Evolutionary conservation across 768 basidiomycete species (phyloP).

Genomic region (Auricularia sp.): DNA sequence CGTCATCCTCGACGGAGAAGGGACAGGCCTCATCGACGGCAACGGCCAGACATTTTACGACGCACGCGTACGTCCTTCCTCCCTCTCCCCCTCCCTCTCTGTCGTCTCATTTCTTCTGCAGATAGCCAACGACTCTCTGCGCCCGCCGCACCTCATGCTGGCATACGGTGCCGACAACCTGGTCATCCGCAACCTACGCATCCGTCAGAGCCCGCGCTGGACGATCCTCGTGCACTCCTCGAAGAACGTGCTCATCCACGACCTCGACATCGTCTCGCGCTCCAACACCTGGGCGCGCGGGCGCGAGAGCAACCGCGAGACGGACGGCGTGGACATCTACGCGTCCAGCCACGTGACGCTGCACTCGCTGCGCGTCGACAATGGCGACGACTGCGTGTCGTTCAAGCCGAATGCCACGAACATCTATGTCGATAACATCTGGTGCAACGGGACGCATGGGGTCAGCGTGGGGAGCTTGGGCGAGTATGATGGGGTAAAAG

Average conservation of each 20-base stretch:
- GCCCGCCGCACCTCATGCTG: background rate
- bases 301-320: background rate
- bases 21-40: background rate
- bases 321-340: background rate
- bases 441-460: conserved; percentile 49
- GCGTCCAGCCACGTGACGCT: background rate
- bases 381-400: conserved; percentile 46
- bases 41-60: conserved; percentile 1
- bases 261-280: background rate
- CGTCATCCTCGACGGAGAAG: conserved; percentile 2
- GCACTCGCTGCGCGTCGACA: background rate
- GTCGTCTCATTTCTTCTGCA: background rate
- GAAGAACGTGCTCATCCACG: background rate
- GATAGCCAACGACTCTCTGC: conserved; percentile 1
- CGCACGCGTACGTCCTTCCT: background rate
- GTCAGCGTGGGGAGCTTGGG: conserved; percentile 55
- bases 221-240: background rate
- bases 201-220: conserved; percentile 2
- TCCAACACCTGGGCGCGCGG: background rate
- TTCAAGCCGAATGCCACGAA: conserved; percentile 49
- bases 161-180: background rate
- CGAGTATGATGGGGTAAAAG: conserved; percentile 23
- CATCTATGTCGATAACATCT: conserved; percentile 44
- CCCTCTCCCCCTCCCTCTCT: background rate
- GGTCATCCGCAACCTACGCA: background rate